A percentile compares a stretch with the other conserved stretches of the same genome.
Conservation (phyloP, 2,329 filamentous ascomycete genomes). For the Chaetomium sp. region DNA sequence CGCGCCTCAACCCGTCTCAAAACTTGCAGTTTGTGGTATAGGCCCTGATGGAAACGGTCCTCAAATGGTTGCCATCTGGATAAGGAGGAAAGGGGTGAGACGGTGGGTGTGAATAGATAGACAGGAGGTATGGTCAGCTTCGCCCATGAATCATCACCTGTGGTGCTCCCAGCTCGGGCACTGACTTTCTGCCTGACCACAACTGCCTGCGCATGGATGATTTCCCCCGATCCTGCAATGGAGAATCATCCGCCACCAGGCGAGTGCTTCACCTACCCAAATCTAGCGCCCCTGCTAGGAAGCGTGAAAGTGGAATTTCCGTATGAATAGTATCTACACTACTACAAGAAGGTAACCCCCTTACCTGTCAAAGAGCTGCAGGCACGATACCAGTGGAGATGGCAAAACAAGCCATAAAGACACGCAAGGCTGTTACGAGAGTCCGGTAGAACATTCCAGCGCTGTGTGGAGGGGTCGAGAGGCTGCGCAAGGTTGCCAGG, state of each 20-base stretch:
- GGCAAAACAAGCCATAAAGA: background rate
- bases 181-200: background rate
- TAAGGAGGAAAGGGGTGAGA: background rate
- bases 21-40: background rate
- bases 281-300: too few relatives aligned
- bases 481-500: constrained; percentile 32
- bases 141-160: background rate
- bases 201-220: background rate
- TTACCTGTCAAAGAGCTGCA: background rate
- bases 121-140: background rate
- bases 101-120: background rate
- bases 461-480: constrained; percentile 26
- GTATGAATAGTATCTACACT: too few relatives aligned
- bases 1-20: background rate
- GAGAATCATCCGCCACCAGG: background rate
- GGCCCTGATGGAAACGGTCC: background rate
- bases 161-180: background rate
- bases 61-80: background rate
- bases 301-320: too few relatives aligned
- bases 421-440: constrained; percentile 16
- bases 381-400: background rate
- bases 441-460: constrained; percentile 33
- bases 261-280: background rate
- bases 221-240: background rate
- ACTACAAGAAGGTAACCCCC: too few relatives aligned